A percentile compares a stretch with the other conserved stretches of the same genome.
Conservation (phyloP, 805 yeast species). For the Saccharomycopsis babjevae region DNA sequence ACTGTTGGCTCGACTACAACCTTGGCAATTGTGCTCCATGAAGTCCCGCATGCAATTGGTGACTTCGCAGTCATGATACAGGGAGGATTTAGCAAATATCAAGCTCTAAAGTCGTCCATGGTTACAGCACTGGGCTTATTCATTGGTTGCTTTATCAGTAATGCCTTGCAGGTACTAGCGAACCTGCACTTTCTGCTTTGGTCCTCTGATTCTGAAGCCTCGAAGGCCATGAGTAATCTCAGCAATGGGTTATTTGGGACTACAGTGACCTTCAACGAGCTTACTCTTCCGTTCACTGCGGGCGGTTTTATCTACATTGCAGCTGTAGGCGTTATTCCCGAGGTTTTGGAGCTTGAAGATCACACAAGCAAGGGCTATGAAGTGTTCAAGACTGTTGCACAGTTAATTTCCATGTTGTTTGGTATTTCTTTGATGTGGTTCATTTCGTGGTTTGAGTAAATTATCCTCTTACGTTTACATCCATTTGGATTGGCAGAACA, state of each 20-base stretch:
- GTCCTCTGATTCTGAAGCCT: background rate
- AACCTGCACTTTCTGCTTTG: background rate
- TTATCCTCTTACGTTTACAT: too few relatives aligned
- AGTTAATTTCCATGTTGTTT: constrained; percentile 37
- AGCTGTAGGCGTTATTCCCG: constrained; percentile 68
- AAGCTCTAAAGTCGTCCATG: constrained; percentile 58
- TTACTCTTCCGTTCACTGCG: constrained; percentile 61
- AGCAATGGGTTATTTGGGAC: constrained; percentile 39
- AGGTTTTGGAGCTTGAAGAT: constrained; percentile 38
- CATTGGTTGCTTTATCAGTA: constrained; percentile 57
- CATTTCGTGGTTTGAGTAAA: constrained; percentile 37
- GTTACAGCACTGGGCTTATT: constrained; percentile 57
- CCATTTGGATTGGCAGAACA: too few relatives aligned
- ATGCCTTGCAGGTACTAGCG: constrained; percentile 38
- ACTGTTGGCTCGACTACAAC: constrained; percentile 59
- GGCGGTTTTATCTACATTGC: constrained; percentile 72
- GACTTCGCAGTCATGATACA: constrained; percentile 65
- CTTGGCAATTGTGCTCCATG: constrained; percentile 64
- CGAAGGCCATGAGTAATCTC: background rate
- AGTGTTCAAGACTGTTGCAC: constrained; percentile 32
- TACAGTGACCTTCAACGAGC: constrained; percentile 39
- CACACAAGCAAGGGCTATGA: constrained; percentile 31
- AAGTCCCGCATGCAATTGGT: constrained; percentile 74
- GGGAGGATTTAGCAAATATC: constrained; percentile 56
- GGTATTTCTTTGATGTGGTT: constrained; percentile 52